These are phyloP conservation scores for Cyclotella distinguenda DNA, from an alignment of 108 stramenopile species.

Conservation along the genomic window DNA sequence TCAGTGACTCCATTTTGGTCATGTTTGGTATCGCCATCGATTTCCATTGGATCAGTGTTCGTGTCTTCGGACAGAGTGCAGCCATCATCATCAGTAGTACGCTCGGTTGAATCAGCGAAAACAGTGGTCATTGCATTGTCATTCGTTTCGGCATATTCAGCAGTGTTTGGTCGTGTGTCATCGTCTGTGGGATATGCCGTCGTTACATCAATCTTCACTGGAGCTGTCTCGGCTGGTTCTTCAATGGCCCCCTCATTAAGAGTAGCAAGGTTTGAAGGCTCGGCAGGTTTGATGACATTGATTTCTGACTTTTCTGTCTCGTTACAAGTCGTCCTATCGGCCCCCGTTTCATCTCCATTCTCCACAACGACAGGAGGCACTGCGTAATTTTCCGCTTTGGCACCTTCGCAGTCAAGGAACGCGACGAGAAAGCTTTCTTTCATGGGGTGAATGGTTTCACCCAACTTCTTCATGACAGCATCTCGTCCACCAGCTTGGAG, in stretches of 20 bases:
- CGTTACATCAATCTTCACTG: no score
- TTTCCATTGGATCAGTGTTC: no score
- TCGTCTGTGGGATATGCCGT: no score
- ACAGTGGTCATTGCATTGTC: no score
- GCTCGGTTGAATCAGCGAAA: no score
- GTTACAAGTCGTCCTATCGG: constrained; percentile 5
- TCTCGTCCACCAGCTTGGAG: constrained; percentile 84
- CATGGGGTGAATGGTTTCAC: constrained; percentile 95
- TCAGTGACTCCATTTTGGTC: no score
- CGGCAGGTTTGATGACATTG: background rate
- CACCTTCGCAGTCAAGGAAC: constrained; percentile 84
- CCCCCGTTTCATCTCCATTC: constrained; percentile 64
- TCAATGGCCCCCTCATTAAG: background rate
- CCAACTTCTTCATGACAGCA: constrained; percentile 92
- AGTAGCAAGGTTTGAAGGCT: background rate
- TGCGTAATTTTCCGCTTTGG: constrained; percentile 66
- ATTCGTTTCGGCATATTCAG: no score
- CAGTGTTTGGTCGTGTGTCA: no score
- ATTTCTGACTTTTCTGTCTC: constrained; percentile 23
- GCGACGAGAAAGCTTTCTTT: constrained; percentile 98
- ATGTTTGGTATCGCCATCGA: no score
- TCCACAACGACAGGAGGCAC: constrained; percentile 81
- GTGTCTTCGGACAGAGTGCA: no score
- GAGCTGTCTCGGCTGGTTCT: background rate
- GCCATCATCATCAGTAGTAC: no score